Evolutionary conservation across 352 stramenopile genomes (phyloP).

Genomic region (Plasmopara muralis): DNA sequence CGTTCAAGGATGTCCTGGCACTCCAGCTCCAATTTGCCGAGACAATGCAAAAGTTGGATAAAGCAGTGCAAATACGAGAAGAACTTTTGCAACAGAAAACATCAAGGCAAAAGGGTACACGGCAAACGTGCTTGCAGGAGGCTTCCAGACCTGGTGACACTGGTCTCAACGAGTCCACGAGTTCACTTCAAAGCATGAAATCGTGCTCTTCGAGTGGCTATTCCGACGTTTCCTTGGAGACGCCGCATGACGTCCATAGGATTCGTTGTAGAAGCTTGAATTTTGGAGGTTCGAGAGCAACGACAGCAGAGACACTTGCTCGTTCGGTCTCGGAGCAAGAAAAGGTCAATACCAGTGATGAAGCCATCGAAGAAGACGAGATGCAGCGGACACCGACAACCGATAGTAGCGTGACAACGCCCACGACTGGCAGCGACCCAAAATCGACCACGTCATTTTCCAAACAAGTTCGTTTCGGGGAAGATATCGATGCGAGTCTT

Average conservation of each 20-base stretch:
- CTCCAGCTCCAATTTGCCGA: constrained; percentile 65
- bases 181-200: constrained; percentile 13
- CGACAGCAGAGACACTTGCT: constrained; percentile 25
- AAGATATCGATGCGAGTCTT: constrained; percentile 46
- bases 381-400: constrained; percentile 18
- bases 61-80: constrained; percentile 55
- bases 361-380: constrained; percentile 4
- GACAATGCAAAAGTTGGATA: constrained; percentile 64
- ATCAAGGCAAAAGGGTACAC: constrained; percentile 1
- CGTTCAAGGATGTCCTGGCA: constrained; percentile 54
- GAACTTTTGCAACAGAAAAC: constrained; percentile 30
- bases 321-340: constrained; percentile 18
- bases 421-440: constrained; percentile 45
- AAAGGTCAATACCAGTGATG: neutral
- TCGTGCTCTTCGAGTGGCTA: constrained; percentile 31
- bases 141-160: constrained; percentile 1
- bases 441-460: constrained; percentile 28
- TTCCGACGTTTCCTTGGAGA: constrained; percentile 26
- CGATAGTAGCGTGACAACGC: constrained; percentile 26
- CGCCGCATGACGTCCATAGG: constrained; percentile 2
- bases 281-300: constrained; percentile 21
- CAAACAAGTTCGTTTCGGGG: constrained; percentile 53
- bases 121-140: no score
- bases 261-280: constrained; percentile 13
- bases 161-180: constrained; percentile 11